Percentiles rank a stretch among this genome's conserved stretches.
phyloP scores from a whole-genome alignment of 192 early-diverging fungal genomes.

The Gonapodya prolifera region DNA sequence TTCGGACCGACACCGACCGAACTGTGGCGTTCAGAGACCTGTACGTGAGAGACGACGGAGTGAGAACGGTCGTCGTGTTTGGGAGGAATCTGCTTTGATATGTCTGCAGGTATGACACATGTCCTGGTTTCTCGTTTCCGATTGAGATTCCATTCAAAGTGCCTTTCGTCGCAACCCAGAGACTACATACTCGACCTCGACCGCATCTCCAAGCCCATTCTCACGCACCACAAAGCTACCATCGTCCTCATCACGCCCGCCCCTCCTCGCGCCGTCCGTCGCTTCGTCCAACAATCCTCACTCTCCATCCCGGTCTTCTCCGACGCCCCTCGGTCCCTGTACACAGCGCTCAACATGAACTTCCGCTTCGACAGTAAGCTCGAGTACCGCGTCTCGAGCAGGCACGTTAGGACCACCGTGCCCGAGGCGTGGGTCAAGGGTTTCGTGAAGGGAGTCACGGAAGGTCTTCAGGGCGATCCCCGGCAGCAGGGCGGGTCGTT shows the following conservation, averaged over 20 bases:
- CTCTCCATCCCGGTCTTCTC: background rate
- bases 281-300: background rate
- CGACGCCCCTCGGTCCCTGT: background rate
- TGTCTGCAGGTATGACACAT: background rate
- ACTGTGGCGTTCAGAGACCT: background rate
- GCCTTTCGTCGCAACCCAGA: too few species aligned
- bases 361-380: slow-evolving; percentile 4
- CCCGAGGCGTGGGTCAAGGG: background rate
- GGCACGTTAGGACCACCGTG: background rate
- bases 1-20: background rate
- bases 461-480: background rate
- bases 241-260: slow-evolving; percentile 4
- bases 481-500: slow-evolving; percentile 4
- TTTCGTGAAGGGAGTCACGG: background rate
- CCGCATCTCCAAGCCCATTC: background rate
- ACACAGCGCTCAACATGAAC: slow-evolving; percentile 1
- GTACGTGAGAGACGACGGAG: background rate
- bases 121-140: too few species aligned
- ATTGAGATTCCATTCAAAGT: too few species aligned
- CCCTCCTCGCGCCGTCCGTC: background rate
- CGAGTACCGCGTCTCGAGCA: background rate
- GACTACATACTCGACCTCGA: slow-evolving; percentile 5
- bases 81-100: slow-evolving; percentile 5
- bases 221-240: background rate
- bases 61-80: background rate